Evolutionary conservation across 1,284 basidiomycete genomes (phyloP).

Genomic region (Moesziomyces sp.): DNA sequence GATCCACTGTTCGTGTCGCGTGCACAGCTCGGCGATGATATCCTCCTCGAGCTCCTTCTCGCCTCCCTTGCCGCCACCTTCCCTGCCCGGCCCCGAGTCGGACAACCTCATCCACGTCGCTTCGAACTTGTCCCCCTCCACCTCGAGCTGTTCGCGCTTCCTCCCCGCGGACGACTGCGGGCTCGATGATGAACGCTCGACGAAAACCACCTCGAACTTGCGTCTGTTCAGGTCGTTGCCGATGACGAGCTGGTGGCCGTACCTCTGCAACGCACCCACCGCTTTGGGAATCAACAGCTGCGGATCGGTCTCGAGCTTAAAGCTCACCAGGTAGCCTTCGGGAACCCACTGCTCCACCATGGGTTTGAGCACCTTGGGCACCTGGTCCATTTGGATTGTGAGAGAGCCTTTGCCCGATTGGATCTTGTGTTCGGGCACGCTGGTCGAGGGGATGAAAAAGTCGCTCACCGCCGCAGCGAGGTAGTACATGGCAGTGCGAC

Average conservation of each 20-base stretch:
- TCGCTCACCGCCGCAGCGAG: constrained; percentile 97
- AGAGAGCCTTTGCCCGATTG: constrained; percentile 89
- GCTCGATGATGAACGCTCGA: constrained; percentile 69
- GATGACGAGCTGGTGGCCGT: constrained; percentile 96
- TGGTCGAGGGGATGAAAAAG: constrained; percentile 92
- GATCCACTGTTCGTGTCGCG: constrained; percentile 80
- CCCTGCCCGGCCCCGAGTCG: constrained; percentile 3
- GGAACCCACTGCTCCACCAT: constrained; percentile 93
- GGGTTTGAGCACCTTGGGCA: constrained; percentile 92
- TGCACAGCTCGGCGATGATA: constrained; percentile 81
- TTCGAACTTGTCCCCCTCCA: constrained; percentile 68
- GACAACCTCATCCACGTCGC: constrained; percentile 80
- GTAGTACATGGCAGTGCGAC: constrained; percentile 87
- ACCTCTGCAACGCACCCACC: constrained; percentile 83
- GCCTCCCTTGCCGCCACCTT: constrained; percentile 60
- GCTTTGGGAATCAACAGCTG: constrained; percentile 89
- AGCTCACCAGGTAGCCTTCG: constrained; percentile 91
- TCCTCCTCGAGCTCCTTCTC: constrained; percentile 84
- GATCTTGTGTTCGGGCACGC: constrained; percentile 96
- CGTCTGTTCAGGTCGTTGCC: constrained; percentile 90
- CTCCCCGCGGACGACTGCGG: background rate
- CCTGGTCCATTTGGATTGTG: constrained; percentile 97
- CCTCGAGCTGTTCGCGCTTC: constrained; percentile 5
- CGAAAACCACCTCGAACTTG: constrained; percentile 91
- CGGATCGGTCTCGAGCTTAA: constrained; percentile 97